Base-by-base conservation (phyloP, 1,139 yeast genomes). In the Pichia sp. region DNA sequence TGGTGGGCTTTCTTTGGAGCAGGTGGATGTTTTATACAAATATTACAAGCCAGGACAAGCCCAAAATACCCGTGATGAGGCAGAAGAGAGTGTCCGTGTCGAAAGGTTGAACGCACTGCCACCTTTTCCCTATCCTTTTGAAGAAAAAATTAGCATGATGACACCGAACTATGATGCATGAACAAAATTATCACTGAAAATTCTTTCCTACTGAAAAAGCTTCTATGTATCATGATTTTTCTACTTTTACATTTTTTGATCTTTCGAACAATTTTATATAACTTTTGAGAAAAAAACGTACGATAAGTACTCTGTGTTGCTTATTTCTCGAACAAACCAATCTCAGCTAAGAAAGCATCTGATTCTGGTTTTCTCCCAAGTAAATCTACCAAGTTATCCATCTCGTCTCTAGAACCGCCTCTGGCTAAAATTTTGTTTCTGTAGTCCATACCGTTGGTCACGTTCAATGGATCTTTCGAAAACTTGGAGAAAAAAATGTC, bases 401-500 rank as follows among this genome's bases (percentile, higher is more conserved):
- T 75, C 60, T 84, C 86, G 54, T 87, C 95, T 57, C 77, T 73
- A 1, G 90, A 76, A 6, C 92, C 93, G 59, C 96, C 96, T 61
- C 83, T 79, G 30, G 78, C 79, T 64, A 89, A 75, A 41, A 89
- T 81, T 50, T 78, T 76, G 64, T 85, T 88, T 67, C 95, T 80
- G 69, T 88, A 89, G 58, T 77, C 74, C 45, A 79, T 70, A 54
- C 96, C 96, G 56, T 72, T 77, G 19, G 70, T 69, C 11, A 80
- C 75, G 65, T 84, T 80, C 78, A 87, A 76, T 32, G 95, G 95
- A 66, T 85, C 81, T 1, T 73, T 64, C 59, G 80, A 79, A 74
- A 89, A 89, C 64, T 80, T 79, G n/a, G 87, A 72, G 69, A 86
- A 82, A 72, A 80, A 89, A 69, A 89, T 87, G 69, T 89, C 96